A percentile compares a stretch with the other conserved stretches of the same genome.
These are phyloP conservation scores for Lentinula boryana DNA, from an alignment of 768 basidiomycete genomes.

Conservation along the genomic window DNA sequence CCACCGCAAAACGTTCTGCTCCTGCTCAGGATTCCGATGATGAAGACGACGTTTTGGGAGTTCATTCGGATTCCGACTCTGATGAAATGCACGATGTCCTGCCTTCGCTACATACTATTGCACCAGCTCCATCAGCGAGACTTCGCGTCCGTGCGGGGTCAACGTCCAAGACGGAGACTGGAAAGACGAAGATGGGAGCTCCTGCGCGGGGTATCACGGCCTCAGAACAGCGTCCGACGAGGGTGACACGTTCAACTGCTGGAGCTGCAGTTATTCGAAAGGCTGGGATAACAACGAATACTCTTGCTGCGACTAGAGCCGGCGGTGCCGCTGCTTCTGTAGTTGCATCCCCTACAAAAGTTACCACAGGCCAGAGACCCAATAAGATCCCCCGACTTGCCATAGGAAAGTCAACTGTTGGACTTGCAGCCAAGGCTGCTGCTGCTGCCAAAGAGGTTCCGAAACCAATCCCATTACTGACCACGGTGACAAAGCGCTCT, in stretches of 20 bases:
- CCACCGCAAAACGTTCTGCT: slow-evolving; percentile 59
- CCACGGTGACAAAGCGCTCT: slow-evolving; percentile 6
- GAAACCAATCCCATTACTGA: slow-evolving; percentile 25
- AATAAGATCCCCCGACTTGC: slow-evolving; percentile 70
- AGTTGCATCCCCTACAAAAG: slow-evolving; percentile 35
- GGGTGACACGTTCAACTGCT: slow-evolving; percentile 69
- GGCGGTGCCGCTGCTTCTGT: slow-evolving; percentile 8
- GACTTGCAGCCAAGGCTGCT: slow-evolving; percentile 28
- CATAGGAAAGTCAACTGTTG: slow-evolving; percentile 41
- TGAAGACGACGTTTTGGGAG: slow-evolving; percentile 30
- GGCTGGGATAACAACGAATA: slow-evolving; percentile 31
- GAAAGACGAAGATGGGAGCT: slow-evolving; percentile 31
- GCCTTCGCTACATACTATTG: slow-evolving; percentile 48
- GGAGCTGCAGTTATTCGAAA: slow-evolving; percentile 49
- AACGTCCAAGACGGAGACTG: not conserved
- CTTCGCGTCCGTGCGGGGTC: slow-evolving; percentile 21
- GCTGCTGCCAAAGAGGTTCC: slow-evolving; percentile 27
- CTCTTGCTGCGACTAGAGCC: not conserved
- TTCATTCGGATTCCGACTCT: slow-evolving; percentile 15
- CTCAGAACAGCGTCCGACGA: slow-evolving; percentile 68
- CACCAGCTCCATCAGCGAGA: slow-evolving; percentile 25
- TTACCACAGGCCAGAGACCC: slow-evolving; percentile 42
- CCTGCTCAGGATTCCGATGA: slow-evolving; percentile 60
- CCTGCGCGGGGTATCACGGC: slow-evolving; percentile 45
- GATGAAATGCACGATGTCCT: slow-evolving; percentile 56